Percentiles rank a stretch among this genome's conserved stretches.
Conservation (phyloP, 176 grass and related monocot genomes). For the Canna indica region DNA sequence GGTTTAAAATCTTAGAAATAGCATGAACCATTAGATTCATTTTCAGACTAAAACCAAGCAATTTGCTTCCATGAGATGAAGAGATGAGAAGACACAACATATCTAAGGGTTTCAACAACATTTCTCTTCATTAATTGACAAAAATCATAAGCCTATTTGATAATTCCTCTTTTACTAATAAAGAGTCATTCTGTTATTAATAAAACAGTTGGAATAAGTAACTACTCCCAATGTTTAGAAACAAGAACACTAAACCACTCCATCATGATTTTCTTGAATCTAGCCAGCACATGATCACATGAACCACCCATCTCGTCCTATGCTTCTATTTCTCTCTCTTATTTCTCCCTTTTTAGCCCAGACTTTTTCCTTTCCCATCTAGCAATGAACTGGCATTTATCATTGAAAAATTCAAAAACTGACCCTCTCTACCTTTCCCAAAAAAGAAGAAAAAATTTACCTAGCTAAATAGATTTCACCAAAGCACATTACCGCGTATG, state of each 20-base stretch:
- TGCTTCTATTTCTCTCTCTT: background rate
- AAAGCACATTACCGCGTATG: background rate
- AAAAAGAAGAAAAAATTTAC: background rate
- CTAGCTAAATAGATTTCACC: background rate
- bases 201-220: background rate
- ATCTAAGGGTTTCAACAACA: background rate
- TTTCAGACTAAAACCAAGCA: background rate
- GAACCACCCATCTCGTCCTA: too few species aligned
- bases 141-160: too few species aligned
- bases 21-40: constrained; percentile 1
- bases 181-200: background rate
- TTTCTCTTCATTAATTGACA: background rate
- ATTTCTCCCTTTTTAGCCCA: background rate
- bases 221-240: background rate
- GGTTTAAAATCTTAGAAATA: background rate
- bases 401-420: background rate
- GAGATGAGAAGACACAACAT: background rate
- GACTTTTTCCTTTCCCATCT: too few species aligned
- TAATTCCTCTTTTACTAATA: background rate
- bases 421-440: background rate
- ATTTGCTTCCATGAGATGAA: background rate
- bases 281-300: background rate
- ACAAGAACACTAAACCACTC: background rate
- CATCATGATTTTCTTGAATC: background rate
- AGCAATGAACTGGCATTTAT: background rate